Evolutionary conservation across 495 filamentous ascomycete species (phyloP).

Genomic region (Penicillium paradoxum): DNA sequence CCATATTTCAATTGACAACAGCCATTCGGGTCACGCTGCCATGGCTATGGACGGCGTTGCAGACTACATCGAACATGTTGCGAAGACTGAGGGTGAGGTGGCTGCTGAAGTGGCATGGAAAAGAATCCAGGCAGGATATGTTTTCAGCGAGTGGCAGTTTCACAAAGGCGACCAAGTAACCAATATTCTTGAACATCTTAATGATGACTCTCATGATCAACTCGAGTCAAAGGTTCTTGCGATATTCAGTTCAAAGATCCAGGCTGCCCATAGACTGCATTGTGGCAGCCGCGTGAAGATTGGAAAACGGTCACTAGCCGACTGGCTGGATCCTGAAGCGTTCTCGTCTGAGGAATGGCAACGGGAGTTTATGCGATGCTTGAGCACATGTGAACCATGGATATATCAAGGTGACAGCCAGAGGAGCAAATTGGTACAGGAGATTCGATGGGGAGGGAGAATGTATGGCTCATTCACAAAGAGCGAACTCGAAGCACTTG

Average conservation of each 20-base stretch:
- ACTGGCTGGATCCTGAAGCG: slow-evolving; percentile 33
- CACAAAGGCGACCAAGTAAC: too few relatives aligned
- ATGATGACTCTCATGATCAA: not conserved
- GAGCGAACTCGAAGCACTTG: slow-evolving; percentile 35
- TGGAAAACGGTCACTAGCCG: slow-evolving; percentile 24
- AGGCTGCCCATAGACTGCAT: slow-evolving; percentile 30
- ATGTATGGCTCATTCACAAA: slow-evolving; percentile 49
- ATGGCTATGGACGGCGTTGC: slow-evolving; percentile 39
- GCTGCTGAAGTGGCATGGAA: slow-evolving; percentile 34
- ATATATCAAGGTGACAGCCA: slow-evolving; percentile 30
- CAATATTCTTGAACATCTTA: too few relatives aligned
- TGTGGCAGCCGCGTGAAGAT: slow-evolving; percentile 30
- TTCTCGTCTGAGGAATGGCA: slow-evolving; percentile 22
- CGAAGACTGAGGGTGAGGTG: slow-evolving; percentile 15
- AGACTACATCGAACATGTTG: slow-evolving; percentile 33
- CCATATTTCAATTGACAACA: slow-evolving; percentile 49
- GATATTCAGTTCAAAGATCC: slow-evolving; percentile 13
- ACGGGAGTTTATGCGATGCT: slow-evolving; percentile 21
- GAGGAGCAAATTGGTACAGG: slow-evolving; percentile 33
- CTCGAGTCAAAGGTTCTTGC: slow-evolving; percentile 1
- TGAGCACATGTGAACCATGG: slow-evolving; percentile 33
- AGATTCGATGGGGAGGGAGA: slow-evolving; percentile 39
- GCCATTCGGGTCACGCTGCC: slow-evolving; percentile 44
- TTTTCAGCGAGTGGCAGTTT: slow-evolving; percentile 33
- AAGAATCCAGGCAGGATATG: slow-evolving; percentile 44